Base-by-base conservation (phyloP, 2,329 filamentous ascomycete genomes). In the Moelleriella libera region DNA sequence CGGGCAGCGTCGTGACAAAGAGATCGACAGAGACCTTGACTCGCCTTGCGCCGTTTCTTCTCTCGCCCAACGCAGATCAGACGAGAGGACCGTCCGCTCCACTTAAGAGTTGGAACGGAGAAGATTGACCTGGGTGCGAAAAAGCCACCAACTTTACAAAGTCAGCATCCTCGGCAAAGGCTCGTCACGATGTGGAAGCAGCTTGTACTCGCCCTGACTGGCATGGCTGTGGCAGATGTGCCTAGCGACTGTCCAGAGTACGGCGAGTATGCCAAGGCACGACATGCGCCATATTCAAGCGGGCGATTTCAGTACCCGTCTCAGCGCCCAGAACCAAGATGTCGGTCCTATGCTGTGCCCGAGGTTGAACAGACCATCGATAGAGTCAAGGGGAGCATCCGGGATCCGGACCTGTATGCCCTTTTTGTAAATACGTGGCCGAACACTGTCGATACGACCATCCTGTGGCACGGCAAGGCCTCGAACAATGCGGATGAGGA, bases 301-400 rank as follows among this genome's bases (percentile, higher is more conserved):
- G 89, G 90, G 10, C 79, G 78, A 6, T 76, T 92, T 60, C 70
- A 77, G 48, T 78, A 95, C 7, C 83, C 88, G 1, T 94, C 76
- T 62, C 88, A 94, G 68, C 78, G 90, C 30, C 90, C 90, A 0
- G 74, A 74, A 1, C 68, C 75, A 46, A 74, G 77, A 56, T 96
- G 89, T 61, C 83, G 89, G 46, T 94, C 86, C 1, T 94, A 92
- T 68, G 77, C 78, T 51, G 85, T 86, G 2, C 74, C 80, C 2
- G 72, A 80, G 6, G 85, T 94, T 5, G 90, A 96, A 60, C 68
- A 80, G 47, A 76, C 85, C 42, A 86, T 96, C 49, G 48, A 52
- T 28, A 72, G 83, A 51, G 77, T 94, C 70, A 80, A 79, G 40
- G 65, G 69, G 30, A 72, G 75, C 45, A 80, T 96, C 58, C 69